Evolutionary conservation across 2,329 filamentous ascomycete genomes (phyloP).

Genomic region (Claviceps maximensis): DNA sequence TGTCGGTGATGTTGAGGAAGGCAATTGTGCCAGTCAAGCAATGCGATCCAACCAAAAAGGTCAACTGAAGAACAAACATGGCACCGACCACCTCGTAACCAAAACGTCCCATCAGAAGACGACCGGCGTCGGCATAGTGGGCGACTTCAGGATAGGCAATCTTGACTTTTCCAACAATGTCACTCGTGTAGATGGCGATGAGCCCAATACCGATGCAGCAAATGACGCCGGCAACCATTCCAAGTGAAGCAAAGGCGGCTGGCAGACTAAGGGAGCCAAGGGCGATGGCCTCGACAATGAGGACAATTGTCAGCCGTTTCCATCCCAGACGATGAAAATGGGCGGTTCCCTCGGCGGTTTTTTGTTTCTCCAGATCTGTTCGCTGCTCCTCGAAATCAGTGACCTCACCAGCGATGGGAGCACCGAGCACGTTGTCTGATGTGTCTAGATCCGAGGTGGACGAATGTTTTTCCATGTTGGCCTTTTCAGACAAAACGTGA

Average conservation of each 20-base stretch:
- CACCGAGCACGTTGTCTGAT: constrained; percentile 15
- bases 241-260: constrained; percentile 36
- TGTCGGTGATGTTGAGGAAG: constrained; percentile 48
- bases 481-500: constrained; percentile 2
- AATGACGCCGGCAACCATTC: constrained; percentile 37
- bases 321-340: constrained; percentile 41
- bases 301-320: constrained; percentile 41
- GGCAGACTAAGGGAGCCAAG: constrained; percentile 40
- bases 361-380: constrained; percentile 32
- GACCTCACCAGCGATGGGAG: constrained; percentile 17
- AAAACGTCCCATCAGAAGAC: constrained; percentile 44
- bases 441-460: constrained; percentile 6
- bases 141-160: constrained; percentile 41
- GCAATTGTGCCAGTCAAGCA: constrained; percentile 57
- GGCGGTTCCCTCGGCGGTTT: constrained; percentile 29
- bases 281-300: constrained; percentile 44
- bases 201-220: constrained; percentile 29
- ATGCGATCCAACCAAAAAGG: constrained; percentile 62
- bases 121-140: constrained; percentile 55
- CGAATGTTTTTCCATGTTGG: constrained; percentile 3
- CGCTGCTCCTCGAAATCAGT: constrained; percentile 26
- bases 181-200: constrained; percentile 33
- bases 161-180: constrained; percentile 35
- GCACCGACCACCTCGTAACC: constrained; percentile 50
- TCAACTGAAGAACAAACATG: constrained; percentile 49